phyloP scores from a whole-genome alignment of 108 stramenopile genomes.

The Cyclostephanos invisitatus region DNA sequence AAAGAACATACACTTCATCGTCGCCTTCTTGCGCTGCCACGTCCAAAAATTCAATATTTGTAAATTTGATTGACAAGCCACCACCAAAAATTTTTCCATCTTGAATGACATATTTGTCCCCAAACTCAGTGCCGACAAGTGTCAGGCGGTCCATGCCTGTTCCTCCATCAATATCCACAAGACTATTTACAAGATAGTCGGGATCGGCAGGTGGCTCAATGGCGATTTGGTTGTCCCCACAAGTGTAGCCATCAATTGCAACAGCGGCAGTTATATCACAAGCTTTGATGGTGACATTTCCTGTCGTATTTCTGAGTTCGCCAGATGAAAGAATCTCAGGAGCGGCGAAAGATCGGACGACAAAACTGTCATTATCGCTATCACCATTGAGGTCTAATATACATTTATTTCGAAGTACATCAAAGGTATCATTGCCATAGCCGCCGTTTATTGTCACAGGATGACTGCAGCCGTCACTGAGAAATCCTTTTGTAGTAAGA shows the following conservation, averaged over 20 bases:
- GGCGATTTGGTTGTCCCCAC: conserved; percentile 9
- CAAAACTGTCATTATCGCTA: conserved; percentile 40
- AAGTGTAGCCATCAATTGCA: neutral
- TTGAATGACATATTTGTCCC: conserved; percentile 42
- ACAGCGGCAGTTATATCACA: neutral
- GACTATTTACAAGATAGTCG: conserved; percentile 34
- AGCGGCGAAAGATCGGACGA: conserved; percentile 42
- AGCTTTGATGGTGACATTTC: conserved; percentile 7
- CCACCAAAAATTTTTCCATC: conserved; percentile 44
- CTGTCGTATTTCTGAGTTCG: conserved; percentile 4
- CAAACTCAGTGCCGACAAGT: conserved; percentile 41
- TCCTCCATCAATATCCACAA: conserved; percentile 54
- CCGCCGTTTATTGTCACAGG: conserved; percentile 42
- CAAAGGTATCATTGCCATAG: conserved; percentile 37
- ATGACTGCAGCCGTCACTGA: conserved; percentile 36
- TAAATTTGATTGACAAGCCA: conserved; percentile 34
- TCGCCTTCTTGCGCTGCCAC: conserved; percentile 43
- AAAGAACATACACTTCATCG: conserved; percentile 38
- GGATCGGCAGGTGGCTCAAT: conserved; percentile 10
- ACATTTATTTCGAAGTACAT: conserved; percentile 40
- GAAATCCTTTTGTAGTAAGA: conserved; percentile 45
- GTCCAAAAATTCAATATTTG: conserved; percentile 34
- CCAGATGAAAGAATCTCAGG: conserved; percentile 11
- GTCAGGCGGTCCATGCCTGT: conserved; percentile 23
- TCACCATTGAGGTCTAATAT: conserved; percentile 52